These are phyloP conservation scores for Jacaranda mimosifolia DNA, from an alignment of 257 asterid genomes.

Conservation along the genomic window DNA sequence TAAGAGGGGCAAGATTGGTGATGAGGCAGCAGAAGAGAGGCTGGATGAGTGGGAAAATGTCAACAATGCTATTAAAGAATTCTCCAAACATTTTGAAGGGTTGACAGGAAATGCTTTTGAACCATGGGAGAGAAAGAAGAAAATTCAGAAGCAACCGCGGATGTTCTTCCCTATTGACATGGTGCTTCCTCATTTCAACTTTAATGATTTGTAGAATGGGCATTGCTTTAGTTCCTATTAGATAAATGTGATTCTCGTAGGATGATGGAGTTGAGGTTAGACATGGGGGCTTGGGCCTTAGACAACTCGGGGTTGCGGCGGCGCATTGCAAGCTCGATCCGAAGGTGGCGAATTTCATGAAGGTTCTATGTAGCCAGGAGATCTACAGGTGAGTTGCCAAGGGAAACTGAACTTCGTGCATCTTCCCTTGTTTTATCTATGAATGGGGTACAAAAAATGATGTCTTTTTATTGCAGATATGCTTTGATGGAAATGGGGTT, in stretches of 20 bases:
- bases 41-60: slow-evolving; percentile 64
- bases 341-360: slow-evolving; percentile 76
- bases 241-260: slow-evolving; percentile 35
- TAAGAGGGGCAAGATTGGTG: slow-evolving; percentile 70
- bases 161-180: slow-evolving; percentile 76
- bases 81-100: slow-evolving; percentile 60
- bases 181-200: slow-evolving; percentile 36
- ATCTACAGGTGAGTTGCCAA: slow-evolving; percentile 61
- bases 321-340: slow-evolving; percentile 82
- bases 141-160: slow-evolving; percentile 54
- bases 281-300: slow-evolving; percentile 76
- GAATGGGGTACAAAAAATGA: neutral
- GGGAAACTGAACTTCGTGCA: neutral
- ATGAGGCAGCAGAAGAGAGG: slow-evolving; percentile 56
- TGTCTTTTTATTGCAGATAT: slow-evolving; percentile 52
- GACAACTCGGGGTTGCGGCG: slow-evolving; percentile 79
- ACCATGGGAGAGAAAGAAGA: slow-evolving; percentile 84
- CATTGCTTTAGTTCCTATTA: neutral
- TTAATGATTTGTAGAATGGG: too few species aligned
- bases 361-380: slow-evolving; percentile 82
- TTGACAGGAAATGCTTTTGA: slow-evolving; percentile 72
- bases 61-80: slow-evolving; percentile 62
- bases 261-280: slow-evolving; percentile 88
- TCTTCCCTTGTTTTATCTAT: neutral
- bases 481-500: slow-evolving; percentile 89